Base-by-base conservation (phyloP, 306 rosid species). In the Dalbergia cultrata region DNA sequence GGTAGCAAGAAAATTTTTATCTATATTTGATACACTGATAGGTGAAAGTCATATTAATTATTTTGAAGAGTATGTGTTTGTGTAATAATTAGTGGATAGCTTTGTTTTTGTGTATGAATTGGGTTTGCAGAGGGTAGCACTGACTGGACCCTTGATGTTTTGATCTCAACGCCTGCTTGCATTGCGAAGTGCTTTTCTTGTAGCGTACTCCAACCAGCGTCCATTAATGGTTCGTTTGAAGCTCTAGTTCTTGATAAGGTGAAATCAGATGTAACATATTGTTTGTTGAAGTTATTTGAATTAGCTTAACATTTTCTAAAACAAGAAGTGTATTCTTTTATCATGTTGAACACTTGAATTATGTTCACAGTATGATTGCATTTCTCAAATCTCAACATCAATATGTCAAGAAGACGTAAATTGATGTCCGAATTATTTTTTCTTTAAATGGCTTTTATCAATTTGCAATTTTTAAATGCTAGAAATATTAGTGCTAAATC, bases 141-240 rank as follows among this genome's bases (percentile, higher is more conserved):
- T 95, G 83, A 88, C 87, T 14, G 98, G 95, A 5, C 88, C 16
- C 97, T 98, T 45, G 93, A 91, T 87, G 81, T 95, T 79, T 83
- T 95, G 86, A 91, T 95, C 71, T 87, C 93, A 18, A 95, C 99
- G 2, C 99, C 99, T 52, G 87, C 98, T 59, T 95, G 98, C 76
- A 0, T 95, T 8, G 87, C 94, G 1, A 95, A 93, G 84, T 91
- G 99, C 89, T 87, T 95, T 86, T 90, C 94, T 10, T 61, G 75
- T 44, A 90, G 84, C 39, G 73, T 89, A 84, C 93, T 95, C 74
- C 81, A 81, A 81, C 26, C 90, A 6, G 19, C 87, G 33, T 90
- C 97, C 58, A 81, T 95, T 64, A 83, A 47, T 6, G 71, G 69
- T 59, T 93, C 98, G 4, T 93, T 95, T n/a, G 92, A 93, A 87